These are phyloP conservation scores for Huntiella omanensis DNA, from an alignment of 2,329 filamentous ascomycete genomes.

Conservation along the genomic window DNA sequence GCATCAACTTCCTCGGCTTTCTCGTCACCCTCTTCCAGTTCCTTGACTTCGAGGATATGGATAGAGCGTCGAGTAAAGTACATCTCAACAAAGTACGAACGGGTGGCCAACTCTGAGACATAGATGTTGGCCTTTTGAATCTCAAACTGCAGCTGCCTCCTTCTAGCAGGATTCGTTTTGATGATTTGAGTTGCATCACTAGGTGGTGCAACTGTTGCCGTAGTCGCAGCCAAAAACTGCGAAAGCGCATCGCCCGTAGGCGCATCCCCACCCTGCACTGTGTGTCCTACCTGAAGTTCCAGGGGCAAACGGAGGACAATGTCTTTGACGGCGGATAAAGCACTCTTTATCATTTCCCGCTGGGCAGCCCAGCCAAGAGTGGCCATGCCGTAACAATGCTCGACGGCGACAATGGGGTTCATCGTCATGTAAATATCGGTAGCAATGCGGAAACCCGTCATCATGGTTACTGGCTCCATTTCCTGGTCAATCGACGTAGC, in stretches of 20 bases:
- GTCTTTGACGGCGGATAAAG: constrained; percentile 49
- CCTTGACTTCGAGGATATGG: constrained; percentile 24
- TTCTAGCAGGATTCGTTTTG: constrained; percentile 28
- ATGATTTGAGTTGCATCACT: constrained; percentile 31
- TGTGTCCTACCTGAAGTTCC: constrained; percentile 40
- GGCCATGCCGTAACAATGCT: constrained; percentile 64
- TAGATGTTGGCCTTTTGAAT: constrained; percentile 89
- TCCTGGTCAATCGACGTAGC: constrained; percentile 52
- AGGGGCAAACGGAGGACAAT: constrained; percentile 48
- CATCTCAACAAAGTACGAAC: constrained; percentile 71
- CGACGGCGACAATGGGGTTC: constrained; percentile 58
- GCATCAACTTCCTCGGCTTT: constrained; percentile 28
- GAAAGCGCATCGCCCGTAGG: constrained; percentile 14
- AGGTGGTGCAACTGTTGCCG: constrained; percentile 25
- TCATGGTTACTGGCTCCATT: constrained; percentile 43
- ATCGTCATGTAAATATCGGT: constrained; percentile 66
- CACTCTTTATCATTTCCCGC: constrained; percentile 50
- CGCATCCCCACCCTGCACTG: constrained; percentile 15
- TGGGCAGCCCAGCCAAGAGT: constrained; percentile 65
- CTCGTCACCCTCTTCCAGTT: constrained; percentile 20
- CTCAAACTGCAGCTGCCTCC: constrained; percentile 53
- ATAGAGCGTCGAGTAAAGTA: constrained; percentile 63
- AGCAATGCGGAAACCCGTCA: constrained; percentile 67
- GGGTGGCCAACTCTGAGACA: constrained; percentile 59
- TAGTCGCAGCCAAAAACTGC: constrained; percentile 19